Conservation (phyloP, 2,329 filamentous ascomycete genomes). For the Fusarium domesticum region DNA sequence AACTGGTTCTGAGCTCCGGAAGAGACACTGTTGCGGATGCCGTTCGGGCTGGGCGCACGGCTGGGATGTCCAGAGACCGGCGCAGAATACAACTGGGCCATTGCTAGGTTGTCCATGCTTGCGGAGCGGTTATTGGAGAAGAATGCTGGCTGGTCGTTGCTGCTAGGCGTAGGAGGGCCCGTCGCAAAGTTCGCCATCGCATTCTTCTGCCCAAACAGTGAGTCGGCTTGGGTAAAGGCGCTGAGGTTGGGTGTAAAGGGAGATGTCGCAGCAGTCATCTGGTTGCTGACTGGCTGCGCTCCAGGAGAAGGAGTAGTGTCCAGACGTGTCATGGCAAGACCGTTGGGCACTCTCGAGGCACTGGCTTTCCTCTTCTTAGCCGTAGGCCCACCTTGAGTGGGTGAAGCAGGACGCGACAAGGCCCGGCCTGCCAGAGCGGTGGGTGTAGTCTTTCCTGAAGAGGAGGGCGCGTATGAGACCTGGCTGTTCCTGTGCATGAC, state of each 20-base stretch:
- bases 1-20: constrained; percentile 44
- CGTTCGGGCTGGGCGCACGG: constrained; percentile 70
- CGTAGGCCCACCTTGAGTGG: constrained; percentile 61
- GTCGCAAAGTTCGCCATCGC: constrained; percentile 46
- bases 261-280: constrained; percentile 45
- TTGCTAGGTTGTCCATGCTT: constrained; percentile 62
- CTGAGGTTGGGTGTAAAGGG: constrained; percentile 51
- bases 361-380: constrained; percentile 83
- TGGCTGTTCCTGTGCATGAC: constrained; percentile 51
- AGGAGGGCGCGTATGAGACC: constrained; percentile 33
- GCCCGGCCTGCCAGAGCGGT: constrained; percentile 32
- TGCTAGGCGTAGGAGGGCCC: constrained; percentile 65
- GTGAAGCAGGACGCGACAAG: constrained; percentile 72
- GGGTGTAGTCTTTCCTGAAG: constrained; percentile 35
- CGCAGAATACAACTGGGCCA: constrained; percentile 67
- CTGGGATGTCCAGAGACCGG: constrained; percentile 71
- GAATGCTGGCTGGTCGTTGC: constrained; percentile 58
- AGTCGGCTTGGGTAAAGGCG: constrained; percentile 45
- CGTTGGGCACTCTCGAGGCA: constrained; percentile 67
- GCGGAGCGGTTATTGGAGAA: constrained; percentile 56
- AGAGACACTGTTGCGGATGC: constrained; percentile 46
- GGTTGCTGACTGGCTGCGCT: constrained; percentile 36
- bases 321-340: constrained; percentile 77
- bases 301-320: constrained; percentile 53
- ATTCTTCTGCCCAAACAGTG: constrained; percentile 44